These are phyloP conservation scores for Hymenoscyphus repandus DNA, from an alignment of 2,329 filamentous ascomycete species.

Conservation along the genomic window DNA sequence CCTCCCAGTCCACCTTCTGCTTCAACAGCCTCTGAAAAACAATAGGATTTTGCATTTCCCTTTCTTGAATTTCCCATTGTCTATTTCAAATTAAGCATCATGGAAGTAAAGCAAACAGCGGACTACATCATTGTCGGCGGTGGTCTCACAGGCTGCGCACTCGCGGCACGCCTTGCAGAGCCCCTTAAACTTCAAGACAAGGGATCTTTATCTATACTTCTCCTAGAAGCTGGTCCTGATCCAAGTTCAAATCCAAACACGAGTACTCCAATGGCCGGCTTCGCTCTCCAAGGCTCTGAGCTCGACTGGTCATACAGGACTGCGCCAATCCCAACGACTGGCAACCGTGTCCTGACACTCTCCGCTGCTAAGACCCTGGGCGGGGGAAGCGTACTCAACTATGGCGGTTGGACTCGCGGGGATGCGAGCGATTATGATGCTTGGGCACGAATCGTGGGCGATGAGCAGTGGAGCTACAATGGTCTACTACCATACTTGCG, in stretches of 20 bases:
- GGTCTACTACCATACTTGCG: constrained; percentile 41
- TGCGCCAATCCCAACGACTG: constrained; percentile 23
- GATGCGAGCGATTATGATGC: constrained; percentile 39
- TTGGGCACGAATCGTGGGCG: constrained; percentile 38
- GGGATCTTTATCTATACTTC: neutral
- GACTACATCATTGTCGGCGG: constrained; percentile 4
- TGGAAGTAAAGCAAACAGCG: too few species aligned
- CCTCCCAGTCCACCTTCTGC: too few species aligned
- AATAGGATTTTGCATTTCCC: too few species aligned
- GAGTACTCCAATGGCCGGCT: neutral
- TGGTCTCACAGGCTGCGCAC: constrained; percentile 12
- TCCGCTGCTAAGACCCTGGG: constrained; percentile 33
- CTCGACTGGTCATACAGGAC: constrained; percentile 33
- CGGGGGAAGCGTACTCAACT: constrained; percentile 31
- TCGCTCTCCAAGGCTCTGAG: constrained; percentile 8
- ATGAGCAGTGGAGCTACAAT: constrained; percentile 41
- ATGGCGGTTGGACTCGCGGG: constrained; percentile 40
- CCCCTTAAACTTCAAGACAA: neutral
- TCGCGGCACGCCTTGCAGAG: neutral
- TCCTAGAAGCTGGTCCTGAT: constrained; percentile 6
- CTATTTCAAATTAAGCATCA: too few species aligned
- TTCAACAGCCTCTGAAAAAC: too few species aligned
- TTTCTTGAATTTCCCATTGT: too few species aligned
- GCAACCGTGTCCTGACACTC: constrained; percentile 23
- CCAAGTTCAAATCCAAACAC: neutral